Conservation (phyloP, 2,329 filamentous ascomycete species). For the Podosphaera aphanis region DNA sequence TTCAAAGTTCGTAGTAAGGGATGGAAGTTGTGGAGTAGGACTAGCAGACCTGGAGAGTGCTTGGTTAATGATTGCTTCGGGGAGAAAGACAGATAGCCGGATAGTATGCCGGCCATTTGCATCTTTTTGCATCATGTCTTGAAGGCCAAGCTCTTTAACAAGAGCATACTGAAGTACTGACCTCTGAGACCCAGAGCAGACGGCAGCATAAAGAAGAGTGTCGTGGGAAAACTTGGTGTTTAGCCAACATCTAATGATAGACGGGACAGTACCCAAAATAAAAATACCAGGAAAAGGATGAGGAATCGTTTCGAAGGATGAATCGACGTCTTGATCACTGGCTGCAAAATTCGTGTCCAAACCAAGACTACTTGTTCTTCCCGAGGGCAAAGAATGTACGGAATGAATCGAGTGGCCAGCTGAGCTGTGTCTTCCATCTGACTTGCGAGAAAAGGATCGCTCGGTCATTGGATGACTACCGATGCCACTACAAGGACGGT, state of each 20-base stretch:
- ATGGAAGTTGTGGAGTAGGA: constrained; percentile 57
- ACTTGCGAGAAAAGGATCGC: constrained; percentile 79
- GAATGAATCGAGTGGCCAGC: constrained; percentile 60
- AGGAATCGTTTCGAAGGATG: constrained; percentile 41
- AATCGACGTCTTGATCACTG: constrained; percentile 38
- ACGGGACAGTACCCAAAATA: constrained; percentile 68
- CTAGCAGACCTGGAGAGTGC: constrained; percentile 49
- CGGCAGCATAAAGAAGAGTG: constrained; percentile 68
- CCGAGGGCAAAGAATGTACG: constrained; percentile 43
- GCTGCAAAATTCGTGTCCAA: constrained; percentile 49
- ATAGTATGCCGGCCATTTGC: constrained; percentile 44
- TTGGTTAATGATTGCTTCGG: constrained; percentile 66
- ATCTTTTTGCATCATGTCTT: constrained; percentile 39
- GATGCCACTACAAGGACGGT: constrained; percentile 57
- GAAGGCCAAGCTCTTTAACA: constrained; percentile 48
- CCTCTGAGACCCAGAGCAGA: constrained; percentile 77
- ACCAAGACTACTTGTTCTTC: constrained; percentile 69
- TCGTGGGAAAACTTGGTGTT: constrained; percentile 76
- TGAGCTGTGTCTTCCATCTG: constrained; percentile 83
- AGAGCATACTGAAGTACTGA: constrained; percentile 61
- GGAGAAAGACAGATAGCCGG: constrained; percentile 64
- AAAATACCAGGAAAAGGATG: constrained; percentile 65
- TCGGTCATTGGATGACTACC: constrained; percentile 67
- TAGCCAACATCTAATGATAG: constrained; percentile 90
- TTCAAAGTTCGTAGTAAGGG: constrained; percentile 57